Percentiles rank a stretch among this genome's conserved stretches.
Conservation (phyloP, 129 eudicot species). For the Artemisia argyi region DNA sequence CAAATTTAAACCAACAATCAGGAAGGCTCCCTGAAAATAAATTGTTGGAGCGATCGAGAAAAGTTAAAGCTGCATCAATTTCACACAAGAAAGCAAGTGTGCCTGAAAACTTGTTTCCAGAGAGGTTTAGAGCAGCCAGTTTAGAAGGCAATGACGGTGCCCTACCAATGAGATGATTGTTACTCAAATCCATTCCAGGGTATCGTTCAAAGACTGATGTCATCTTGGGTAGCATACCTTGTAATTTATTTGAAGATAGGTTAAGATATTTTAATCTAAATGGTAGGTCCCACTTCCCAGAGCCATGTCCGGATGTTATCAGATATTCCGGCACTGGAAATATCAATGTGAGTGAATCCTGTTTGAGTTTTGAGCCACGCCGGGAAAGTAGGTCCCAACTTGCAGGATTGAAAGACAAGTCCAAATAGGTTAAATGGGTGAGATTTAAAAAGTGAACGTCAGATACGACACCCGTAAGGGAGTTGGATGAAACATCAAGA, state of each 20-base stretch:
- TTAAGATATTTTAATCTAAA: too few relatives aligned
- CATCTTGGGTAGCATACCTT: too few relatives aligned
- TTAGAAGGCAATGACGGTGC: slow-evolving; percentile 3
- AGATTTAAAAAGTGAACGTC: slow-evolving; percentile 25
- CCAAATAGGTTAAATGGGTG: background rate
- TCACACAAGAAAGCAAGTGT: slow-evolving; percentile 17
- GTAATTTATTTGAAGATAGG: slow-evolving; percentile 29
- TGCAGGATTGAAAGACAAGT: slow-evolving; percentile 26
- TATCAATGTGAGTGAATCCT: slow-evolving; percentile 23
- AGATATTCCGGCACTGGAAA: slow-evolving; percentile 27
- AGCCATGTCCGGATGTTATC: slow-evolving; percentile 40
- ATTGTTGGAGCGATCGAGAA: slow-evolving; percentile 38
- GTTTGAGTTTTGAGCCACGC: slow-evolving; percentile 38
- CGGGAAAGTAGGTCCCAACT: slow-evolving; percentile 32
- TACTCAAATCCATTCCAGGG: too few relatives aligned
- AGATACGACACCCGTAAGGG: slow-evolving; percentile 8
- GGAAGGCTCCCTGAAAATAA: slow-evolving; percentile 25
- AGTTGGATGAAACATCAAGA: slow-evolving; percentile 21
- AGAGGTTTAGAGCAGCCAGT: slow-evolving; percentile 19
- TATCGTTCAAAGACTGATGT: too few relatives aligned
- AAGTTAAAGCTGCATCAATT: background rate
- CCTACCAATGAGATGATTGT: too few relatives aligned
- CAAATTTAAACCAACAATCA: slow-evolving; percentile 15
- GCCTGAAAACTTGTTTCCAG: slow-evolving; percentile 33
- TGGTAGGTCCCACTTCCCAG: slow-evolving; percentile 25